phyloP scores from a whole-genome alignment of 495 filamentous ascomycete genomes.

The Chaetomidium leptoderma region DNA sequence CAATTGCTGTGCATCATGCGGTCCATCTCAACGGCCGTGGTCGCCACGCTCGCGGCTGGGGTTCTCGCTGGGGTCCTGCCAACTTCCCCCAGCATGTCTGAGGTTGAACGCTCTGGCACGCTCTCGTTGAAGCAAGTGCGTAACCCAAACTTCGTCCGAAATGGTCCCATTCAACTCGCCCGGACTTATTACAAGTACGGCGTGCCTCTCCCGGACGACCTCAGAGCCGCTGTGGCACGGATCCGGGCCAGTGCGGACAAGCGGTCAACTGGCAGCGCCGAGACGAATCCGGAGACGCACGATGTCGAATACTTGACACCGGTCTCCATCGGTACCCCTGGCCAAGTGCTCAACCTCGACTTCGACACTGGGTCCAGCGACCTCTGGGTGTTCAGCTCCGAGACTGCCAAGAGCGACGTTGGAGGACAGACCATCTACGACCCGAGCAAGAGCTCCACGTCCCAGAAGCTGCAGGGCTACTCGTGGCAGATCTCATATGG shows the following conservation, averaged over 20 bases:
- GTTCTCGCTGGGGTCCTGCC: conserved; percentile 35
- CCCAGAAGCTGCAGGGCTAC: conserved; percentile 49
- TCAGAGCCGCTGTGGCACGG: conserved; percentile 7
- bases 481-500: conserved; percentile 69
- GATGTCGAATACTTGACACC: conserved; percentile 66
- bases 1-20: conserved; percentile 7
- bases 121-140: conserved; percentile 48
- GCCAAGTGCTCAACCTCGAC: conserved; percentile 59
- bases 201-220: conserved; percentile 33
- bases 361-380: conserved; percentile 76
- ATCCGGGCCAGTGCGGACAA: conserved; percentile 2
- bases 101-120: neutral
- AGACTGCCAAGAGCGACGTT: conserved; percentile 24
- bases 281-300: conserved; percentile 51
- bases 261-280: conserved; percentile 34
- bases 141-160: conserved; percentile 44
- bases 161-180: conserved; percentile 50
- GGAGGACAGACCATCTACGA: conserved; percentile 59
- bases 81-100: conserved; percentile 25
- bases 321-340: conserved; percentile 57
- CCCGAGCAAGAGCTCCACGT: conserved; percentile 42
- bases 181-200: conserved; percentile 59
- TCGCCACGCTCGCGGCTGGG: conserved; percentile 39
- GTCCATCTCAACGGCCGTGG: conserved; percentile 16
- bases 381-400: conserved; percentile 53